Evolutionary conservation across 208 protist genomes (phyloP).

Genomic region (Leishmania arabica): DNA sequence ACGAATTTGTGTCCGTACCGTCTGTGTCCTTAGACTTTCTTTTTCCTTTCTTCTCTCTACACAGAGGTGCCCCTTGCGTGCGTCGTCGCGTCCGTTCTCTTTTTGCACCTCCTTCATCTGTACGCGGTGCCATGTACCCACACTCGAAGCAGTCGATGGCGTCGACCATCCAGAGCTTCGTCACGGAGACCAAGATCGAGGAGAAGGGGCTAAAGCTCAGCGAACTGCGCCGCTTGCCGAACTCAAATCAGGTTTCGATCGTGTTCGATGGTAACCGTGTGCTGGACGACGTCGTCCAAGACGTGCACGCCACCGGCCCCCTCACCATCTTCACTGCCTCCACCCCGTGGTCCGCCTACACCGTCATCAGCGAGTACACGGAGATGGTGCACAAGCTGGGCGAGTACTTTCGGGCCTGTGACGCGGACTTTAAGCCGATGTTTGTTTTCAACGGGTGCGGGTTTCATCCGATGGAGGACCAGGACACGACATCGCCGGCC

Average conservation of each 20-base stretch:
- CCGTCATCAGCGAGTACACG: conserved; percentile 45
- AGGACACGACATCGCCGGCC: conserved; percentile 27
- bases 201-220: conserved; percentile 57
- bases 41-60: conserved; percentile 1
- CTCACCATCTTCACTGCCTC: conserved; percentile 75
- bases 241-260: conserved; percentile 56
- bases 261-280: conserved; percentile 84
- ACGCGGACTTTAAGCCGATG: conserved; percentile 43
- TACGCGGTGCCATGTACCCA: conserved; percentile 31
- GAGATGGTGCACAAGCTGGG: conserved; percentile 32
- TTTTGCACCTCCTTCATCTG: not conserved
- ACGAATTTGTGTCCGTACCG: not conserved
- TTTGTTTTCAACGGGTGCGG: conserved; percentile 73
- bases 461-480: conserved; percentile 34
- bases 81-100: not conserved
- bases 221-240: conserved; percentile 48
- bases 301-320: conserved; percentile 52
- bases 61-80: not conserved
- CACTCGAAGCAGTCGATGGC: conserved; percentile 30
- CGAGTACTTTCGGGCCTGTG: conserved; percentile 13
- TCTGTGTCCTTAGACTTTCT: not conserved
- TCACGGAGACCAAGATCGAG: conserved; percentile 66
- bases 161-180: conserved; percentile 55
- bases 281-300: conserved; percentile 69
- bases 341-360: conserved; percentile 71